phyloP scores from a whole-genome alignment of 768 basidiomycete genomes.

The Scleroderma bovista region DNA sequence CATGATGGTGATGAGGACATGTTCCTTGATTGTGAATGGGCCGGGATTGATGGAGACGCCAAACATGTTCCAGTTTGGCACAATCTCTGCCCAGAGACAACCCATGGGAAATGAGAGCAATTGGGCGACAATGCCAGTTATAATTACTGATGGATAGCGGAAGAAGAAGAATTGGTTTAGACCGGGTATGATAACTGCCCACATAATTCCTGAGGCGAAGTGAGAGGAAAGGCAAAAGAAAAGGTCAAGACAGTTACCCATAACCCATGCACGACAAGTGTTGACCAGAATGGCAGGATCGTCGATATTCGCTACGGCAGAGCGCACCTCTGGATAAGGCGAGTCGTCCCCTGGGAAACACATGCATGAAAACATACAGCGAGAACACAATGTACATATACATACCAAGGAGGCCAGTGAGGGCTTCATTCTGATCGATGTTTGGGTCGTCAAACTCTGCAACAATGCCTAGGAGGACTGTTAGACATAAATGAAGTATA shows the following conservation, averaged over 20 bases:
- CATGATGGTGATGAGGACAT: slow-evolving; percentile 65
- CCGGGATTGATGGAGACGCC: slow-evolving; percentile 68
- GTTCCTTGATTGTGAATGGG: slow-evolving; percentile 71
- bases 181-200: slow-evolving; percentile 59
- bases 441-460: slow-evolving; percentile 36
- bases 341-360: slow-evolving; percentile 56
- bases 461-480: not conserved
- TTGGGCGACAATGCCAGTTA: slow-evolving; percentile 55
- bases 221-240: not conserved
- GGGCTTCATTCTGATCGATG: slow-evolving; percentile 18
- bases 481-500: not conserved
- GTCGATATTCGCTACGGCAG: slow-evolving; percentile 73
- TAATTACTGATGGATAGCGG: slow-evolving; percentile 47
- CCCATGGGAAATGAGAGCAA: slow-evolving; percentile 67
- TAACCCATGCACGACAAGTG: slow-evolving; percentile 54
- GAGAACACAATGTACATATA: not conserved
- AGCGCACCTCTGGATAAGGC: slow-evolving; percentile 79
- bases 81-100: slow-evolving; percentile 50
- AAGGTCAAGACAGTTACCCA: slow-evolving; percentile 40
- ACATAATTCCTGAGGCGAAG: slow-evolving; percentile 24
- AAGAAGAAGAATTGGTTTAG: slow-evolving; percentile 79
- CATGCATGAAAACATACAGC: slow-evolving; percentile 8
- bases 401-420: slow-evolving; percentile 15
- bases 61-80: slow-evolving; percentile 49
- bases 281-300: slow-evolving; percentile 58